Evolutionary conservation across 2,329 filamentous ascomycete species (phyloP), one percentile per base, ranked within the genome.

Genomic region (Ophiobolus disseminans): DNA sequence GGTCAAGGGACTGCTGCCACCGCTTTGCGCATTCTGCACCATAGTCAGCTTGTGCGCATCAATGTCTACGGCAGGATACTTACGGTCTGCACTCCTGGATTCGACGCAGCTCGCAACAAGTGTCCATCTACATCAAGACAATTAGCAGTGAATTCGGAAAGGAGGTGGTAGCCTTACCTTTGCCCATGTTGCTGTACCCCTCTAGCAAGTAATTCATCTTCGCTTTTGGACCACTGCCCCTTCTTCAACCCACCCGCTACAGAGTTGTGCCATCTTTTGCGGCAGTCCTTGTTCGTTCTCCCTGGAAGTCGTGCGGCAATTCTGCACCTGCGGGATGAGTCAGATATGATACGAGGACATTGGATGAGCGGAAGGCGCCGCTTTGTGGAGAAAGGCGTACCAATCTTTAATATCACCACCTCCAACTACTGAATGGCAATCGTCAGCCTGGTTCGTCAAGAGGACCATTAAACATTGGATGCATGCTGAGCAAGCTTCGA

Each of bases 21-120:
- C 76, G 65, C 53, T 78, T 78, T n/a, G 76, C 74, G 51, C 76
- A 78, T 62, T 78, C 75, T 77, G 26, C n/a, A 11, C 28, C 14
- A 6, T 14, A n/a, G 48, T 53, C 5, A 54, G 53, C 17, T 39
- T 25, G 16, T 11, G 19, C 8, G 10, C 1, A 26, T n/a, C 10
- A 7, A 13, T 30, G 13, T 34, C 40, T 31, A 38, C 51, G 49
- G 6, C 11, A 19, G 8, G 11, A 36, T 37, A 65, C 73, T 63
- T 50, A 74, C 72, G 73, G 39, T 76, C 73, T 48, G 73, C 73
- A 56, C 70, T 73, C 20, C 76, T 62, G 17, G 65, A 70, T 19
- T 62, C 65, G 8, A 78, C 72, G 6, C 66, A 60, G 25, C 70
- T 66, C 32, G 76, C 74, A 10, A 78, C 73, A n/a, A 72, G 57